These are phyloP conservation scores for Beta lomatogona DNA, from an alignment of 179 eudicot species.

Conservation along the genomic window DNA sequence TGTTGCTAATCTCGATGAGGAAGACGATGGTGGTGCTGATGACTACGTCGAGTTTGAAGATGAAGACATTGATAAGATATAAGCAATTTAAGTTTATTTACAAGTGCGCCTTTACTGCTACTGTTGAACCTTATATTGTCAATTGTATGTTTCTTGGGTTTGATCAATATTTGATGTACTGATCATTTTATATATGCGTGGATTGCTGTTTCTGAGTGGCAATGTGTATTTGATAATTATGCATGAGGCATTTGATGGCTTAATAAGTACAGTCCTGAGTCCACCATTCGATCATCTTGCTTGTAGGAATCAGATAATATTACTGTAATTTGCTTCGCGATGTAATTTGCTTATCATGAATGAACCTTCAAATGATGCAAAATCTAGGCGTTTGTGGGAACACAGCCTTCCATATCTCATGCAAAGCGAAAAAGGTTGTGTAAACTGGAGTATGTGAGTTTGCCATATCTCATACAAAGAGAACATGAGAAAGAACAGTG, in stretches of 20 bases:
- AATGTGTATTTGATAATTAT: constrained; percentile 10
- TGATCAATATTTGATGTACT: constrained; percentile 24
- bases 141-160: constrained; percentile 21
- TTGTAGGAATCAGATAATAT: not conserved
- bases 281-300: not conserved
- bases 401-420: no score
- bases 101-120: not conserved
- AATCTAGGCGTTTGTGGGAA: no score
- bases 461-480: no score
- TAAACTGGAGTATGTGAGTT: no score
- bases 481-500: no score
- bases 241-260: constrained; percentile 14
- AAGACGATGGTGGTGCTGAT: constrained; percentile 53
- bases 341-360: no score
- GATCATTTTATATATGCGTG: constrained; percentile 6
- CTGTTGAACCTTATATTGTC: constrained; percentile 18
- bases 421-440: no score
- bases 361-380: no score
- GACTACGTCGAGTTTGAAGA: constrained; percentile 70
- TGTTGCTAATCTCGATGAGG: constrained; percentile 55
- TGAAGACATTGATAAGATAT: constrained; percentile 75
- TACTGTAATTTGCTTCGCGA: no score
- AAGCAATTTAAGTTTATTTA: not conserved
- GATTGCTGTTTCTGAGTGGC: constrained; percentile 17
- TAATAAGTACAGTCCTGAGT: constrained; percentile 11